phyloP scores from a whole-genome alignment of 1,284 basidiomycete species.

The Rhodofomes roseus region DNA sequence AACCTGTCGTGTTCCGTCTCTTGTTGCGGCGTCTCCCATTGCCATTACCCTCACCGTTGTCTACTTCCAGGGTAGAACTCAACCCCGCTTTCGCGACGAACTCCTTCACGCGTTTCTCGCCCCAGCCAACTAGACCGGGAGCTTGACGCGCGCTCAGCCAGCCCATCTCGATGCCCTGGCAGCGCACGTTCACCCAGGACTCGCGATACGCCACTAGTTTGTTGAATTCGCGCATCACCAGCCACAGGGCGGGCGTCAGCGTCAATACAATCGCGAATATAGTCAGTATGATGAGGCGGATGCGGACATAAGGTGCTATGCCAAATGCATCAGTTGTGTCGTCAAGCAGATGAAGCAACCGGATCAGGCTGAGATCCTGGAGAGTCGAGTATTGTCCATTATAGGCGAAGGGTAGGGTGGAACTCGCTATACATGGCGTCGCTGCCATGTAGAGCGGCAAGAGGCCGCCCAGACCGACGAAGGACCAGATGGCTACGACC shows the following conservation, averaged over 20 bases:
- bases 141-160: constrained; percentile 62
- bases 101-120: constrained; percentile 67
- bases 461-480: constrained; percentile 62
- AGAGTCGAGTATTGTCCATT: constrained; percentile 64
- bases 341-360: constrained; percentile 64
- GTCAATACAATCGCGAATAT: constrained; percentile 56
- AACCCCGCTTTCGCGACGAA: constrained; percentile 61
- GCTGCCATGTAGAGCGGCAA: constrained; percentile 69
- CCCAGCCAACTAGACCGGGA: constrained; percentile 65
- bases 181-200: constrained; percentile 59
- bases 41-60: constrained; percentile 16
- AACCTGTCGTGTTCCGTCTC: constrained; percentile 32
- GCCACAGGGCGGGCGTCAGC: constrained; percentile 60
- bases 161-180: constrained; percentile 68
- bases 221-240: constrained; percentile 64
- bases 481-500: constrained; percentile 59
- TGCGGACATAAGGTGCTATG: constrained; percentile 44
- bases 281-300: constrained; percentile 65
- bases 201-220: constrained; percentile 49
- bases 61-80: constrained; percentile 47
- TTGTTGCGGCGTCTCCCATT: constrained; percentile 16
- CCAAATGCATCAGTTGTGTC: constrained; percentile 35
- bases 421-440: constrained; percentile 62
- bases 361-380: constrained; percentile 70
- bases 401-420: constrained; percentile 40